Base-by-base conservation (phyloP, 2,329 filamentous ascomycete genomes). In the Fusarium nelsonii region DNA sequence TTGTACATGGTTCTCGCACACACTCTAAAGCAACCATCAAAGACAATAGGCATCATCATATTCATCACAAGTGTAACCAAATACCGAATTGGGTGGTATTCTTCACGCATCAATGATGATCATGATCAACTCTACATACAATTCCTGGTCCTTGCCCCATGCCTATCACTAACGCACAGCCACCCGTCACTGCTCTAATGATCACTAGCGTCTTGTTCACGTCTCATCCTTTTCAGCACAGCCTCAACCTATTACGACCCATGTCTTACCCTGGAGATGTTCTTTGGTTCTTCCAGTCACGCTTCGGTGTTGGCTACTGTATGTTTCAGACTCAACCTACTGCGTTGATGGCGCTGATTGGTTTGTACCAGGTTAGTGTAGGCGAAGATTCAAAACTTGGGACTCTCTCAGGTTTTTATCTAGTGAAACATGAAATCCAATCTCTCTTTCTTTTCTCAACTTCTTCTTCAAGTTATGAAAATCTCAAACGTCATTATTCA, bases 191-290 rank as follows among this genome's bases (percentile, higher is more conserved):
- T 39, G 39, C 15, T 52, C 45, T 36, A 32, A 41, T 48, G 32
- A 32, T 28, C 23, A 33, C 46, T 51, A 52, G 60, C 55, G 58
- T 48, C 50, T 30, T 48, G 36, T 63, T 50, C 39, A 50, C 55
- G 52, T 61, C 55, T 54, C 56, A 57, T 66, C 57, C 44, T 53
- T 69, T 63, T 33, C 33, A 54, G 48, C 66, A 69, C 62, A 69
- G 66, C 66, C 66, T 67, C 66, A 63, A 52, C 33, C 9, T 30
- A n/a, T 26, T 44, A 15, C 39, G 28, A n/a, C 45, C 57, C 63
- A 68, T 68, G 49, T 51, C 59, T 58, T 58, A 58, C 52, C 51
- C 59, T 68, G 49, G 48, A 50, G 14, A 40, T 2, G 12, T 48
- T 58, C 43, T 40, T 34, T 50, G 58, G 37, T 16, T 50, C 34